phyloP scores from a whole-genome alignment of 139 green algal species.

The Bryopsis sp. region DNA sequence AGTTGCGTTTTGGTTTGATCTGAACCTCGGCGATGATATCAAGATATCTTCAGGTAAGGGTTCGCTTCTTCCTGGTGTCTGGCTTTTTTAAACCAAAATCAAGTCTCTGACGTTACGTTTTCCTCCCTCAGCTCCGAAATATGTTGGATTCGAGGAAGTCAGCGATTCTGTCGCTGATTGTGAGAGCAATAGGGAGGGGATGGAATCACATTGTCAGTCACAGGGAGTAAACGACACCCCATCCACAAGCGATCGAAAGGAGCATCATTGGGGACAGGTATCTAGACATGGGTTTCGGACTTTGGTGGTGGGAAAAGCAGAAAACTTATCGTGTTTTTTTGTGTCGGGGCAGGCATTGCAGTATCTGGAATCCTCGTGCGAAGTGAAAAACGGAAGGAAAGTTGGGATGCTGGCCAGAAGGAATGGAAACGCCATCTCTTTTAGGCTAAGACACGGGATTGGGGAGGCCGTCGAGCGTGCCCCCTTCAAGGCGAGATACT shows the following conservation, averaged over 20 bases:
- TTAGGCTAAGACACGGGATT: not conserved
- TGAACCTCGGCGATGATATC: constrained; percentile 47
- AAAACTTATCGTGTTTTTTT: no score
- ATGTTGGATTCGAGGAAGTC: no score
- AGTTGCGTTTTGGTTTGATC: constrained; percentile 71
- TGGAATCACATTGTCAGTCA: no score
- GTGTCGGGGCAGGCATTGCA: not conserved
- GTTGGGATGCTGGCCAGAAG: not conserved
- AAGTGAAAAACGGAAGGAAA: not conserved
- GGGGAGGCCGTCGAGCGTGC: not conserved
- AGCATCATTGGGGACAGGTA: constrained; percentile 2
- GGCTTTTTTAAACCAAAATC: no score
- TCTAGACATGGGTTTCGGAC: not conserved
- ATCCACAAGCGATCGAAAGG: no score
- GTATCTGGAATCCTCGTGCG: not conserved
- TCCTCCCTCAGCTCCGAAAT: no score
- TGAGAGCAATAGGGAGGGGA: no score
- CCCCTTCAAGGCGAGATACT: not conserved
- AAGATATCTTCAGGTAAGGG: not conserved
- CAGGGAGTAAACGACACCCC: no score
- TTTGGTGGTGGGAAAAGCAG: not conserved
- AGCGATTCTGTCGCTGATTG: no score
- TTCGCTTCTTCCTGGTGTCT: not conserved
- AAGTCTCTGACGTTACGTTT: no score
- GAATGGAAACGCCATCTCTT: not conserved